Conservation (phyloP, 2,329 filamentous ascomycete genomes). For the Exophiala bonariae region DNA sequence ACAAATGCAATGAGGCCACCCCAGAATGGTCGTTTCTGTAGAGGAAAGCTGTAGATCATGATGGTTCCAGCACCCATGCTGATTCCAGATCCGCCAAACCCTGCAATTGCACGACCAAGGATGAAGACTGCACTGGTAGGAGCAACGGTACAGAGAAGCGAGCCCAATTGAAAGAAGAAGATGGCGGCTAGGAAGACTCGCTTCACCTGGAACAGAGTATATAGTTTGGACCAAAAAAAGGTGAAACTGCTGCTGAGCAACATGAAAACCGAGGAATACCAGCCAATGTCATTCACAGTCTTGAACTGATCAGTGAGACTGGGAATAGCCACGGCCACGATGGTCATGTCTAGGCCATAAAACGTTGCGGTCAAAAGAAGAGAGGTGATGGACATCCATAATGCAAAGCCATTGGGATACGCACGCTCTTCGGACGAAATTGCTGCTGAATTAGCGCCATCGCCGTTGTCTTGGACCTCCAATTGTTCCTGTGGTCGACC, state of each 20-base stretch:
- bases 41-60: constrained; percentile 32
- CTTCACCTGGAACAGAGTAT: constrained; percentile 22
- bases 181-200: constrained; percentile 30
- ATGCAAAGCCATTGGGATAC: too few species aligned
- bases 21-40: constrained; percentile 35
- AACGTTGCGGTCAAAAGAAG: neutral
- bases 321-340: constrained; percentile 24
- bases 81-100: constrained; percentile 28
- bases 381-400: too few species aligned
- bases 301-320: constrained; percentile 35
- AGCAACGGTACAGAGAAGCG: constrained; percentile 31
- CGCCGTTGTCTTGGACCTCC: too few species aligned
- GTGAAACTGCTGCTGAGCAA: constrained; percentile 3
- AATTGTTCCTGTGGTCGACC: too few species aligned
- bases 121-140: constrained; percentile 30
- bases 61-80: constrained; percentile 45
- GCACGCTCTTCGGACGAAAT: too few species aligned
- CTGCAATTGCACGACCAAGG: constrained; percentile 33
- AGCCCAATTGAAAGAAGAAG: constrained; percentile 32
- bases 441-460: too few species aligned
- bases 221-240: constrained; percentile 22
- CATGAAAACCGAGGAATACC: constrained; percentile 37
- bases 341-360: constrained; percentile 31
- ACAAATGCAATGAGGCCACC: constrained; percentile 35
- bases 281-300: constrained; percentile 38